Evolutionary conservation across 192 early-diverging fungal species (phyloP).

Genomic region (Coemansia sp.): DNA sequence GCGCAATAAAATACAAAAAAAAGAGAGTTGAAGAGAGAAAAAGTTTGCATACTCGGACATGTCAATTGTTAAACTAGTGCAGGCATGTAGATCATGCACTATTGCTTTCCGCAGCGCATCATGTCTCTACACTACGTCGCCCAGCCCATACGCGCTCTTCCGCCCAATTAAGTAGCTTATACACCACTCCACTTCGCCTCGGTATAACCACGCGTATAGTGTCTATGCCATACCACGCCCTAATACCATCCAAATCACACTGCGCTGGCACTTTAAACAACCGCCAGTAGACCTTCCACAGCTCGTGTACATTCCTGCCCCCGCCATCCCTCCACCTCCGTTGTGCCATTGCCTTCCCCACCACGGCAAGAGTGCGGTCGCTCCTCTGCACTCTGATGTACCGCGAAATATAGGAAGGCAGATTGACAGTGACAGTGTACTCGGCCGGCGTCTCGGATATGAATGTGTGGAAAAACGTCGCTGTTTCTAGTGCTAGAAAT

Average conservation of each 20-base stretch:
- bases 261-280: slow-evolving; percentile 26
- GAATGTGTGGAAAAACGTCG: slow-evolving; percentile 25
- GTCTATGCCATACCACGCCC: slow-evolving; percentile 21
- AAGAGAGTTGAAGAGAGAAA: background rate
- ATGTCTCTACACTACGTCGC: background rate
- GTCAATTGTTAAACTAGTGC: background rate
- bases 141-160: slow-evolving; percentile 14
- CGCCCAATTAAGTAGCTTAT: slow-evolving; percentile 11
- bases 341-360: slow-evolving; percentile 41
- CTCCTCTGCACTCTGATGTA: slow-evolving; percentile 32
- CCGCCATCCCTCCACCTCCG: slow-evolving; percentile 25
- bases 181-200: background rate
- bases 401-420: slow-evolving; percentile 32
- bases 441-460: slow-evolving; percentile 12
- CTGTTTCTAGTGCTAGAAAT: slow-evolving; percentile 20
- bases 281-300: slow-evolving; percentile 41
- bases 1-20: background rate
- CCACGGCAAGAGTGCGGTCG: slow-evolving; percentile 24
- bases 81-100: background rate
- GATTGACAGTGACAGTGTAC: slow-evolving; percentile 16
- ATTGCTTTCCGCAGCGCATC: background rate
- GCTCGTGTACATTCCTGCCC: slow-evolving; percentile 24
- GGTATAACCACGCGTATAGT: slow-evolving; percentile 25
- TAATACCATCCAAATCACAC: slow-evolving; percentile 12
- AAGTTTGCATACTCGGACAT: background rate